phyloP scores from a whole-genome alignment of 208 protist genomes.

The Sergeia podlipaevii region DNA sequence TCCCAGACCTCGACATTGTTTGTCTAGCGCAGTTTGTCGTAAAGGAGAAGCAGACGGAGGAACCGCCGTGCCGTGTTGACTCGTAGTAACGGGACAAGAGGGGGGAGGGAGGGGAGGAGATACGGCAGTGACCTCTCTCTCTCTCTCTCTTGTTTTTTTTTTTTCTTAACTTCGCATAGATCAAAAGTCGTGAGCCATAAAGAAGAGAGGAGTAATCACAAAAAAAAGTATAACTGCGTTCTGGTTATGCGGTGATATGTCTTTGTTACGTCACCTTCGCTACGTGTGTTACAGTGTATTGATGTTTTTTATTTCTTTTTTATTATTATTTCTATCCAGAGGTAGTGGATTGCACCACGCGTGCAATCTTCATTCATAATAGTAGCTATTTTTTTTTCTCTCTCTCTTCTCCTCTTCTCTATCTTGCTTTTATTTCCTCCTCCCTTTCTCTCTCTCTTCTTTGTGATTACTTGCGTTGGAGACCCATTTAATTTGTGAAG shows the following conservation, averaged over 20 bases:
- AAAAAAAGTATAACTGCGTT: too few relatives aligned
- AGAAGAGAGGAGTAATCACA: too few relatives aligned
- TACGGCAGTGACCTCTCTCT: not conserved
- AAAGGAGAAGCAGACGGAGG: constrained; percentile 6
- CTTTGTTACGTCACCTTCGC: too few relatives aligned
- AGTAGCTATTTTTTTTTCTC: not conserved
- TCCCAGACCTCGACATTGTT: constrained; percentile 16
- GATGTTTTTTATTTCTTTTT: too few relatives aligned
- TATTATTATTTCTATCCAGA: too few relatives aligned
- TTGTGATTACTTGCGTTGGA: not conserved
- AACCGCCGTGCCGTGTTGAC: constrained; percentile 9
- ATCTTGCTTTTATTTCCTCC: constrained; percentile 3
- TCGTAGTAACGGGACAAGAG: not conserved
- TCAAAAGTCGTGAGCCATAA: too few relatives aligned
- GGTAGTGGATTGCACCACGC: too few relatives aligned
- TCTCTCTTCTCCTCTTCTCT: not conserved
- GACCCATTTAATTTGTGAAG: not conserved
- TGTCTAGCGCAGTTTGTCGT: constrained; percentile 32
- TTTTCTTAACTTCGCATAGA: too few relatives aligned
- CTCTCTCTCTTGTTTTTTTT: too few relatives aligned
- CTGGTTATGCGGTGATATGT: too few relatives aligned
- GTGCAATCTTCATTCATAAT: too few relatives aligned
- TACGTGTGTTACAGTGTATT: too few relatives aligned
- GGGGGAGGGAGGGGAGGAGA: not conserved
- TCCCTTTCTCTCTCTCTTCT: constrained; percentile 4